Base-by-base conservation (phyloP, 2,329 filamentous ascomycete genomes). In the Neonectria hederae region DNA sequence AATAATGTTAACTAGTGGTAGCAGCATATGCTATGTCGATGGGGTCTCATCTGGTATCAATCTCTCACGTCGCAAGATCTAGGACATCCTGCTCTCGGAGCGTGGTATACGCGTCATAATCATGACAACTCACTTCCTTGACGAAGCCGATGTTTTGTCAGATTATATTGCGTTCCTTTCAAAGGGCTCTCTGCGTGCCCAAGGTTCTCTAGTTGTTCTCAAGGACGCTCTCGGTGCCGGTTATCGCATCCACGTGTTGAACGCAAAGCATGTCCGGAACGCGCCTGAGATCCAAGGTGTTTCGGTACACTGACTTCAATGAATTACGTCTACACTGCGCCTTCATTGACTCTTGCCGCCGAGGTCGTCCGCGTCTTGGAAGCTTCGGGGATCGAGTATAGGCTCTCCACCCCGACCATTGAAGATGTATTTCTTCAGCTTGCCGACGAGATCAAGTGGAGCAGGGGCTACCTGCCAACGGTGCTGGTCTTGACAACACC, bases 1-100 rank as follows among this genome's bases (percentile, higher is more conserved):
- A 89, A 95, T 97, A 89, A 97, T 97, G 93, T 89, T 97, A 71
- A 97, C 93, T 4, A 95, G 95, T 65, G 94, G 93, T 11, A 95
- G 92, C 66, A 89, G 89, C 24, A 90, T 97, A 0, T 97, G 94
- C 79, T 96, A 93, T 73, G 89, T 97, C 5, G 94, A 97, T 70
- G 95, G 97, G 77, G 93, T 97, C 14, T 94, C 91, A 40, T 94
- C 91, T 63, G 95, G 94, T 14, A 84, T 97, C 19, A 94, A 97
- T 75, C 94, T 97, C 1, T 94, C 92, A 21, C 86, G 95, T 58
- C 84, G 94, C 28, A 97, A 97, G 79, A 92, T 97, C 24, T 97
- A 94, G 94, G 93, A 97, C 70, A 97, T 97, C 65, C 83, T 97
- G 22, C 83, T 97, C 11, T 91, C 91, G 1, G 94, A 97, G 77